These are phyloP conservation scores for Drechslerella stenobrocha DNA, from an alignment of 2,329 filamentous ascomycete genomes.

Conservation along the genomic window DNA sequence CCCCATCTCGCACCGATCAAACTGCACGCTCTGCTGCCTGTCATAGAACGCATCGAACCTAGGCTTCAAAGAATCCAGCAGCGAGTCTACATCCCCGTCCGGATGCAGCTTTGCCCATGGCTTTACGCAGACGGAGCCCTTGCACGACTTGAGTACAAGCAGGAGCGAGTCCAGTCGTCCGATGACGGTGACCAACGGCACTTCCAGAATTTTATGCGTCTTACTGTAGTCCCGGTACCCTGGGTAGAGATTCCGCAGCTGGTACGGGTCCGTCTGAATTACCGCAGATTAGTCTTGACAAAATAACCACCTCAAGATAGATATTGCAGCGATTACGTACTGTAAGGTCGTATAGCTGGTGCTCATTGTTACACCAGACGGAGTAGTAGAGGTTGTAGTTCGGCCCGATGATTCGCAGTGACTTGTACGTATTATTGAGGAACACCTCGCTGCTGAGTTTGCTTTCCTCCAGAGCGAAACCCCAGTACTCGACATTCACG, in stretches of 20 bases:
- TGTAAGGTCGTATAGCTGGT: slow-evolving; percentile 67
- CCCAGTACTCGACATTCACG: slow-evolving; percentile 65
- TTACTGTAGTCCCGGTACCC: slow-evolving; percentile 48
- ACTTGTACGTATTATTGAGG: slow-evolving; percentile 66
- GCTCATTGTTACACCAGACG: slow-evolving; percentile 70
- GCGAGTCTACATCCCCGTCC: slow-evolving; percentile 59
- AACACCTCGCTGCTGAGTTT: slow-evolving; percentile 20
- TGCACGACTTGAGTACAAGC: slow-evolving; percentile 66
- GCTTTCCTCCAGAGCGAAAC: slow-evolving; percentile 57
- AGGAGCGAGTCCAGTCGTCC: slow-evolving; percentile 64
- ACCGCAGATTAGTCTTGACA: no score
- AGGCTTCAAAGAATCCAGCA: slow-evolving; percentile 60
- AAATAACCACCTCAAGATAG: no score
- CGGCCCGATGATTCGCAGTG: slow-evolving; percentile 61
- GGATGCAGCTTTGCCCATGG: slow-evolving; percentile 66
- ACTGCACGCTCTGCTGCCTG: slow-evolving; percentile 60
- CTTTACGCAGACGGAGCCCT: slow-evolving; percentile 60
- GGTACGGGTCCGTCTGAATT: slow-evolving; percentile 60
- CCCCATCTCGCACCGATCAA: slow-evolving; percentile 62
- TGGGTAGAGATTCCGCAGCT: slow-evolving; percentile 59
- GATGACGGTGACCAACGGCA: slow-evolving; percentile 57
- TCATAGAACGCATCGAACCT: slow-evolving; percentile 63
- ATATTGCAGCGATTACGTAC: slow-evolving; percentile 56
- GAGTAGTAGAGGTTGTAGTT: slow-evolving; percentile 68
- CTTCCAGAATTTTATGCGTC: slow-evolving; percentile 54